phyloP scores from a whole-genome alignment of 2,329 filamentous ascomycete genomes.

The Sordariomycetes sp. region DNA sequence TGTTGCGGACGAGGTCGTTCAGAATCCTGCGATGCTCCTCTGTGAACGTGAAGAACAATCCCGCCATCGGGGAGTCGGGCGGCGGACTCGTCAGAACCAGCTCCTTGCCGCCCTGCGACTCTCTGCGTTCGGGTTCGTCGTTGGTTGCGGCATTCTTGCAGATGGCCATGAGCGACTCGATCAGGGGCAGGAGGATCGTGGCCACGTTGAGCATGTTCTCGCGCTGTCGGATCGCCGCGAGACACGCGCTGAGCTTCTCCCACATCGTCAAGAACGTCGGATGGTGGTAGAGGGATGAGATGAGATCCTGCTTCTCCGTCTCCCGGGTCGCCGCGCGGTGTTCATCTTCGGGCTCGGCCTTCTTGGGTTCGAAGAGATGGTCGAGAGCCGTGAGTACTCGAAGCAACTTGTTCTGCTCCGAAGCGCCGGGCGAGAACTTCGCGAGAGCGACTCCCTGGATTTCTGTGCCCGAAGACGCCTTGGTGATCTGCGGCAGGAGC shows the following conservation, averaged over 20 bases:
- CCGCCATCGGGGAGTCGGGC: conserved; percentile 76
- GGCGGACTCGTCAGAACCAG: conserved; percentile 60
- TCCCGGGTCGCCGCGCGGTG: conserved; percentile 34
- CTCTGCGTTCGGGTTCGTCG: conserved; percentile 54
- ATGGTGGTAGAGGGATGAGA: conserved; percentile 84
- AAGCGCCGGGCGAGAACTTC: conserved; percentile 92
- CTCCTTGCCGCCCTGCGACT: conserved; percentile 47
- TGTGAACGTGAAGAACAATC: conserved; percentile 92
- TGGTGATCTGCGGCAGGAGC: conserved; percentile 74
- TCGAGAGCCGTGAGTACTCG: conserved; percentile 89
- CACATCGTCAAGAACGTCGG: conserved; percentile 83
- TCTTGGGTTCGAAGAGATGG: conserved; percentile 84
- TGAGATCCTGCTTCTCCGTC: conserved; percentile 67
- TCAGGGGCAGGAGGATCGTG: conserved; percentile 85
- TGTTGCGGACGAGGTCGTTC: conserved; percentile 94
- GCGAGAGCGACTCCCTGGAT: conserved; percentile 88
- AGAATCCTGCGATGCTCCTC: conserved; percentile 96
- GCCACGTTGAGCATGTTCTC: conserved; percentile 96
- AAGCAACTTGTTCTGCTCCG: conserved; percentile 91
- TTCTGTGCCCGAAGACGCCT: conserved; percentile 80
- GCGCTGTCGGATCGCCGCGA: conserved; percentile 78
- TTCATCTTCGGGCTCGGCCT: conserved; percentile 34
- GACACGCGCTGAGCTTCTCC: conserved; percentile 82
- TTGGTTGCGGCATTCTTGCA: conserved; percentile 92
- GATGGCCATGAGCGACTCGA: conserved; percentile 96